Base-by-base conservation (phyloP, 2,329 filamentous ascomycete genomes). In the Trichoderma sp. region DNA sequence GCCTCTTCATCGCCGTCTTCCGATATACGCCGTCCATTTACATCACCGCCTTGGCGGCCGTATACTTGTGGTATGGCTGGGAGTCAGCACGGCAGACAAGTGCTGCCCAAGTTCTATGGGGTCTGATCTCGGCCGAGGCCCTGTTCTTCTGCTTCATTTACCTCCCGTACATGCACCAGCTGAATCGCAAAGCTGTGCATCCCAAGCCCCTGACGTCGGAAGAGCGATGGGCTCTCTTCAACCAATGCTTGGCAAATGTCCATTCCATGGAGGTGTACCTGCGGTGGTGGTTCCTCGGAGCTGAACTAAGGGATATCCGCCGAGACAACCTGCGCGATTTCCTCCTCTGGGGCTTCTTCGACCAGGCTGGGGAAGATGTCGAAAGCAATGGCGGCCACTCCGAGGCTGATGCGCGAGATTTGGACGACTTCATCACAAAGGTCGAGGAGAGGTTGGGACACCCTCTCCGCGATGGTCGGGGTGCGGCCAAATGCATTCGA, bases 261-360 rank as follows among this genome's bases (percentile, higher is more conserved):
- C 79, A 84, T 1, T 83, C 88, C 70, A 79, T 81, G 0, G 84
- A 86, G 64, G 76, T 76, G 25, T 92, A 90, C 72, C 71, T 92
- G 50, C 81, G 79, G 58, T 81, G 82, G 69, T 92, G 90, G 90
- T 91, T 92, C 70, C 80, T 88, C n/a, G 86, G 85, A 35, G 86
- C 89, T 2, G 79, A 84, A 10, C 67, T 80, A 1, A 75, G 80
- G 19, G 87, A 89, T 37, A 87, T 92, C 65, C 81, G 84, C 53
- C 80, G 84, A n/a, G 88, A 91, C n/a, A 91, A 92, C 72, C 77
- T 92, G 63, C 84, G 82, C 71, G 87, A 90, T 70, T 92, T 91
- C 71, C 76, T 90, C 25, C 80, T 85, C 9, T 92, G 90, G 90
- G 89, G 86, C 1, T 87, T 92, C 72, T 86, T 90, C 68, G 87